A percentile compares a stretch with the other conserved stretches of the same genome.
Conservation (phyloP, 164 flowering plant species). For the Stephania yunnanensis region DNA sequence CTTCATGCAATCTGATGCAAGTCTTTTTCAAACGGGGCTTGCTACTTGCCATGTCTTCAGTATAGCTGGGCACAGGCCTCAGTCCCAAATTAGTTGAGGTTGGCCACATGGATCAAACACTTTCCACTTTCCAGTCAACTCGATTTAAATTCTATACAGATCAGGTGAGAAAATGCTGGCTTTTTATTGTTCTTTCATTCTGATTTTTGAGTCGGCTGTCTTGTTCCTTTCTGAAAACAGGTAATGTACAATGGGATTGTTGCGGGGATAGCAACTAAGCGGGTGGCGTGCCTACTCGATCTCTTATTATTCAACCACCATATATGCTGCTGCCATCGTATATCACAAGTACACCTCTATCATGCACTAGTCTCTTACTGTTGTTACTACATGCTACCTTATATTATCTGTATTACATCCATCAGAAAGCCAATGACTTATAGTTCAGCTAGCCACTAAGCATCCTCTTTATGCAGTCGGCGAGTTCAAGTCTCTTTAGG, state of each 20-base stretch:
- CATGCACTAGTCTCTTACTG: not conserved
- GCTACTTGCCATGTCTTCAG: not conserved
- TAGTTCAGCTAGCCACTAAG: no score
- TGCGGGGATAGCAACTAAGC: not conserved
- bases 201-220: not conserved
- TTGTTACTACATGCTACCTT: not conserved
- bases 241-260: not conserved
- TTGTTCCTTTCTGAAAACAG: not conserved
- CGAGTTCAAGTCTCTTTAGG: no score
- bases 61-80: no score
- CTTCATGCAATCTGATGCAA: not conserved
- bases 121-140: not conserved
- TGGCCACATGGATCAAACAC: no score
- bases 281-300: not conserved
- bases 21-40: not conserved
- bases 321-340: not conserved
- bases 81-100: no score
- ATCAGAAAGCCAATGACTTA: no score
- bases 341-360: not conserved
- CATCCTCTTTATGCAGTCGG: no score
- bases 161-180: not conserved
- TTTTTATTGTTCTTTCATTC: not conserved
- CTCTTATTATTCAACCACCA: not conserved
- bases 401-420: no score
- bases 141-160: not conserved